Base-by-base conservation (phyloP, 495 filamentous ascomycete species). In the Parathielavia appendiculata region DNA sequence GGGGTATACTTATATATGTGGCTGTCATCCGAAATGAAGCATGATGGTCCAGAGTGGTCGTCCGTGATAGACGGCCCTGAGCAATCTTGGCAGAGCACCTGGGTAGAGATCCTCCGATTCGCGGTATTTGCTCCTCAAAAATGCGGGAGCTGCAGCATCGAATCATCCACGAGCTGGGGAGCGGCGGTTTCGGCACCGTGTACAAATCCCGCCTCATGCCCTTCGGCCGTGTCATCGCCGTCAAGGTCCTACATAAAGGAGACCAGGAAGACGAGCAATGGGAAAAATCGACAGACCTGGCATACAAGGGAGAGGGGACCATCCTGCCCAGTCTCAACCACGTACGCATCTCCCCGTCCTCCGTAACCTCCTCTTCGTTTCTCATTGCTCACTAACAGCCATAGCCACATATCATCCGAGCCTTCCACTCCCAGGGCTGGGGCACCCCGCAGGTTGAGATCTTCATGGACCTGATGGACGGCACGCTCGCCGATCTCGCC, bases 381-480 rank as follows among this genome's bases (percentile, higher is more conserved):
- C 16, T 39, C 19, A n/a, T 35, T 19, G 3, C 26, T 32, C 30
- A 16, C 45, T 47, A 30, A 47, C 45, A 45, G 2, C 17, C n/a
- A 23, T 26, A 49, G 54, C 8, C 17, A 5, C 47, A 58, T n/a
- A 51, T 51, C n/a, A 43, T 58, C 23, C 10, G 14, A 9, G 19
- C 2, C 54, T 48, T 49, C 45, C 10, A 23, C 16, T 30, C 54
- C 1, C 14, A 40, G 1, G 44, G 54, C 44, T 57, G 54, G 54
- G 54, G 17, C 20, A 36, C 41, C 9, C 19, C 22, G 23, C 26
- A 11, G 6, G 39, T 36, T 1, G 34, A 55, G 36, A 54, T 60
- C 45, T 40, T 50, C 34, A 47, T 43, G 44, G 50, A 41, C 13
- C 51, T 61, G 8, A 51, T 39, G 51, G 47, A 51, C 8, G 58